phyloP scores from a whole-genome alignment of 1,284 basidiomycete genomes.

The Cryptococcus sp. region DNA sequence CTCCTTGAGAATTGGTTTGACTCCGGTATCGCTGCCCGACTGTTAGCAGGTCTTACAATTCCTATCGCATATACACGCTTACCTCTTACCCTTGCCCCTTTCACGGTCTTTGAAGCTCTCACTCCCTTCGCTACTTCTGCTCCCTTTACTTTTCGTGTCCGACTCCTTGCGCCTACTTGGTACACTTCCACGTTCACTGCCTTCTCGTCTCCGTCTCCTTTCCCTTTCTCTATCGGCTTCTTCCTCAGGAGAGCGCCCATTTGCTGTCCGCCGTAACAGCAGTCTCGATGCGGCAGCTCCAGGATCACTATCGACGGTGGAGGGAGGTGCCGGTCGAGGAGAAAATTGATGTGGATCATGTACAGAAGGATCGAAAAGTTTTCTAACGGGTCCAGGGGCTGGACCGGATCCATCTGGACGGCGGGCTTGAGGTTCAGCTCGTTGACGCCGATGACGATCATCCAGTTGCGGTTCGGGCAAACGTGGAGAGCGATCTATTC shows the following conservation, averaged over 20 bases:
- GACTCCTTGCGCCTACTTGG: slow-evolving; percentile 28
- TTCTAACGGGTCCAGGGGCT: slow-evolving; percentile 22
- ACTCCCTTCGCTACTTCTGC: slow-evolving; percentile 53
- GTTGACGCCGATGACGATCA: slow-evolving; percentile 3
- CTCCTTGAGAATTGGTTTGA: slow-evolving; percentile 49
- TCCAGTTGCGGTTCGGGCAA: slow-evolving; percentile 2
- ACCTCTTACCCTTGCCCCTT: slow-evolving; percentile 48
- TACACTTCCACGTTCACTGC: slow-evolving; percentile 41
- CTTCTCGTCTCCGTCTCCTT: slow-evolving; percentile 47
- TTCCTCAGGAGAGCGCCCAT: slow-evolving; percentile 37
- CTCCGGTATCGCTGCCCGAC: slow-evolving; percentile 49
- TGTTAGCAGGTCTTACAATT: not conserved
- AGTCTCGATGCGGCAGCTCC: slow-evolving; percentile 7
- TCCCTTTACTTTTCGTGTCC: slow-evolving; percentile 45
- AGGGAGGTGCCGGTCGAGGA: slow-evolving; percentile 8
- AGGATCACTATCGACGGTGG: slow-evolving; percentile 6
- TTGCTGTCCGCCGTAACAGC: slow-evolving; percentile 21
- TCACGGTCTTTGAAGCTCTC: slow-evolving; percentile 53
- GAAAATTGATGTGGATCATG: slow-evolving; percentile 57
- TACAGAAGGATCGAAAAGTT: slow-evolving; percentile 57
- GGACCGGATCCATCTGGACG: slow-evolving; percentile 11
- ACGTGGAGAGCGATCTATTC: slow-evolving; percentile 12
- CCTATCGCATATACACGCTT: slow-evolving; percentile 11
- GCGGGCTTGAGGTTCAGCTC: not conserved
- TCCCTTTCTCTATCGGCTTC: slow-evolving; percentile 51